Evolutionary conservation across 2,329 filamentous ascomycete species (phyloP).

Genomic region (Cordyceps cicadae): DNA sequence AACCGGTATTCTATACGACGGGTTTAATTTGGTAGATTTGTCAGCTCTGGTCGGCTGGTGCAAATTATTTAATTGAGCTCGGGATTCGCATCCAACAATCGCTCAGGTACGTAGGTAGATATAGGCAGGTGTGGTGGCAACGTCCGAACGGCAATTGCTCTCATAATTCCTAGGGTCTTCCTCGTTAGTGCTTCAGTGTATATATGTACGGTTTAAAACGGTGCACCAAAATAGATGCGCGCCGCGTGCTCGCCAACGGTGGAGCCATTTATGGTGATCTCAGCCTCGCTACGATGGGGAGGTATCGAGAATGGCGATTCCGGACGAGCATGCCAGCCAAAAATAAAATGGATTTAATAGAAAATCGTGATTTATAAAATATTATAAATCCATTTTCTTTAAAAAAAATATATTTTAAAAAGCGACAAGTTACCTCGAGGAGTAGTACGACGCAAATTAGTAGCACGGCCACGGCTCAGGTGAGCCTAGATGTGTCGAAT

Average conservation of each 20-base stretch:
- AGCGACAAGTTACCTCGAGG: neutral
- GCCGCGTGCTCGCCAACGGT: neutral
- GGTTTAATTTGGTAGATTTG: too few relatives aligned
- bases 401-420: neutral
- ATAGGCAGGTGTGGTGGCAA: too few relatives aligned
- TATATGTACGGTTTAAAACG: neutral
- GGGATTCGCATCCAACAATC: too few relatives aligned
- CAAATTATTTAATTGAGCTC: too few relatives aligned
- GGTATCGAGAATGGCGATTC: neutral
- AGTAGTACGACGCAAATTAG: neutral
- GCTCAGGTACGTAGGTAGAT: too few relatives aligned
- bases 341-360: neutral
- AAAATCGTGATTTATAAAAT: neutral
- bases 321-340: neutral
- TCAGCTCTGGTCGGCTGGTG: too few relatives aligned
- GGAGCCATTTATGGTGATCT: neutral
- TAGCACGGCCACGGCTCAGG: neutral
- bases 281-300: neutral
- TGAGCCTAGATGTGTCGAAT: slow-evolving; percentile 1
- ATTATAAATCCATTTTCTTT: neutral
- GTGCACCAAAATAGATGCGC: neutral
- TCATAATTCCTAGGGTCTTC: neutral
- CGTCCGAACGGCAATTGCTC: neutral
- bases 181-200: neutral
- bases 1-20: neutral